Base-by-base conservation (phyloP, 139 green algal species). In the Penium margaritaceum region DNA sequence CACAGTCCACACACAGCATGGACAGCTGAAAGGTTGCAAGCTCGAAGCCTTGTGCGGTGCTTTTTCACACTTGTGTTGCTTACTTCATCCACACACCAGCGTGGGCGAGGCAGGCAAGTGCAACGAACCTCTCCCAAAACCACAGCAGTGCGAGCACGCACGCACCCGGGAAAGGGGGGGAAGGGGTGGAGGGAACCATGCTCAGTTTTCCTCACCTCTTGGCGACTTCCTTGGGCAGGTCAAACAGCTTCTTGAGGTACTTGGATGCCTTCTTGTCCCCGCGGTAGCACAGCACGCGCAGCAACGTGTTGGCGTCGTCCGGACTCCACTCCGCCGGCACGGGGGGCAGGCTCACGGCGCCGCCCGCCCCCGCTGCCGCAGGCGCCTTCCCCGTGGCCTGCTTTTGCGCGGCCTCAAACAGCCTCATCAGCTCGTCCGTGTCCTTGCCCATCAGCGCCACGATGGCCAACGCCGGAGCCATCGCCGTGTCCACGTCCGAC, bases 251-350 rank as follows among this genome's bases (percentile, higher is more conserved):
- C 66, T 81, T 81, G 24, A 81, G 44, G 55, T 54, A 69, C 53
- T 81, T 81, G 66, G 75, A 81, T 5, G 60, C 55, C 0, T 63
- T 43, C 34, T 53, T 30, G 54, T 81, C 75, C 19, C 19, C 66
- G 9, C 75, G 37, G 33, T 81, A 76, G 41, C 75, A 81, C 29
- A 81, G 57, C 66, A 81, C 75, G 2, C 75, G 67, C 67, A 81
- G 35, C 34, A 73, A 5, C 15, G 63, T 70, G 19, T 79, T 33
- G 30, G 71, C 58, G 3, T 72, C 71, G 14, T 33, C 15, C n/a
- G 55, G 15, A 29, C 70, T 70, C 70, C 55, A 63, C 66, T 35
- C 63, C 24, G 61, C 32, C 32, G 24, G 29, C 24, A 36, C 27
- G 27, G 55, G 27, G n/a, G 63, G 63, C 38, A 70, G 21, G 24